These are phyloP conservation scores for Mortierella sp. DNA, from an alignment of 371 early-diverging fungal species.

Conservation along the genomic window DNA sequence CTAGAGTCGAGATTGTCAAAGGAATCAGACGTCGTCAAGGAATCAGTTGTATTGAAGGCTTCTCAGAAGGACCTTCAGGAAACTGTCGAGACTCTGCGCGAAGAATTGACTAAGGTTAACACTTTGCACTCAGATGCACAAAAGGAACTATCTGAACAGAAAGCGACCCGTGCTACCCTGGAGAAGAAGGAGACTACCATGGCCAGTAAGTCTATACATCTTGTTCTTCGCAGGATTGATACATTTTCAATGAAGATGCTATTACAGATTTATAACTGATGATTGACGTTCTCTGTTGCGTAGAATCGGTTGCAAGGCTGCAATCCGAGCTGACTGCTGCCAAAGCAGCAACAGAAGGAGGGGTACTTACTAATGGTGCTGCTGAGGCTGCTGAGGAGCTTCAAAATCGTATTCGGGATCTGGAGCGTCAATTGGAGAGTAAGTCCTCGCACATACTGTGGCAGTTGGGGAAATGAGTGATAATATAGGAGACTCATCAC, in stretches of 20 bases:
- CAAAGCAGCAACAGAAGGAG: not conserved
- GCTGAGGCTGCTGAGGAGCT: conserved; percentile 2
- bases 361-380: not conserved
- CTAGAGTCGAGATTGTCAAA: conserved; percentile 29
- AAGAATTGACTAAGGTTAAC: conserved; percentile 23
- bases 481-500: not conserved
- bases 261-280: not conserved
- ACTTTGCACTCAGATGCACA: conserved; percentile 12
- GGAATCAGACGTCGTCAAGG: conserved; percentile 14
- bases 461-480: not conserved
- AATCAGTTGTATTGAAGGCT: conserved; percentile 14
- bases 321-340: conserved; percentile 18
- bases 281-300: not conserved
- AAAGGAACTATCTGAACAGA: conserved; percentile 29
- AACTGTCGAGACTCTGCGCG: conserved; percentile 8
- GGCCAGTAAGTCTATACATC: conserved; percentile 14
- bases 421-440: conserved; percentile 30
- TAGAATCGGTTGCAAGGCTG: conserved; percentile 30
- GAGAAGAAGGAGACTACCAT: conserved; percentile 22
- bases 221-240: not conserved
- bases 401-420: conserved; percentile 13
- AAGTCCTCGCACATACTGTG: not conserved
- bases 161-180: conserved; percentile 11
- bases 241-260: not conserved
- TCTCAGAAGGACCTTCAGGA: conserved; percentile 29